These are phyloP conservation scores for Leccinum subtestaceum DNA, from an alignment of 768 basidiomycete species.

Conservation along the genomic window DNA sequence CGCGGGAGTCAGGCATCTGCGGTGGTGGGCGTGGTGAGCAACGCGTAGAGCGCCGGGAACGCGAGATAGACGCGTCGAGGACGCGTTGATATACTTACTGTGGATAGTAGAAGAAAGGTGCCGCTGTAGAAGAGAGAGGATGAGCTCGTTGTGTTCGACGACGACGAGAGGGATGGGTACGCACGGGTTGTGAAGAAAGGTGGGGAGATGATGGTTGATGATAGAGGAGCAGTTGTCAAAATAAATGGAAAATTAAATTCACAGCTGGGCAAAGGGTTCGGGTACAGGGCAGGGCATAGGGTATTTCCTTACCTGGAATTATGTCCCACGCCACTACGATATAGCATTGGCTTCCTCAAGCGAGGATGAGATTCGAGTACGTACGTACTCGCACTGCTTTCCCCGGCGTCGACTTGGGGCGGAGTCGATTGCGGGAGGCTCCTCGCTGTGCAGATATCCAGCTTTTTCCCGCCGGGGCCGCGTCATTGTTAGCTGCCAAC, in stretches of 20 bases:
- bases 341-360: constrained; percentile 10
- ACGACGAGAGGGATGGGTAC: constrained; percentile 33
- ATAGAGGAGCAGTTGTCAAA: constrained; percentile 33
- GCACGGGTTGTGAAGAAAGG: constrained; percentile 40
- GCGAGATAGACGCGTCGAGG: constrained; percentile 36
- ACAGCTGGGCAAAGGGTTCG: constrained; percentile 72
- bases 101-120: constrained; percentile 28
- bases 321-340: constrained; percentile 27
- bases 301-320: constrained; percentile 20
- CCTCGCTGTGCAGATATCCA: neutral
- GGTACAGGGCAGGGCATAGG: constrained; percentile 41
- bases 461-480: neutral
- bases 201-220: constrained; percentile 22
- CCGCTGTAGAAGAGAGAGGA: constrained; percentile 16
- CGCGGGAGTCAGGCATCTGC: constrained; percentile 79
- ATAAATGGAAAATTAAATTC: constrained; percentile 63
- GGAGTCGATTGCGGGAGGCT: neutral
- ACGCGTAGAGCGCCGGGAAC: constrained; percentile 16
- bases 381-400: neutral
- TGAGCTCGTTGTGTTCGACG: constrained; percentile 38
- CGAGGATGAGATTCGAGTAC: constrained; percentile 4
- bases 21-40: constrained; percentile 12
- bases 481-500: neutral
- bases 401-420: neutral
- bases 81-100: constrained; percentile 44